Evolutionary conservation across 768 basidiomycete species (phyloP), one percentile per base, ranked within the genome.

Genomic region (Rickenella mellea): DNA sequence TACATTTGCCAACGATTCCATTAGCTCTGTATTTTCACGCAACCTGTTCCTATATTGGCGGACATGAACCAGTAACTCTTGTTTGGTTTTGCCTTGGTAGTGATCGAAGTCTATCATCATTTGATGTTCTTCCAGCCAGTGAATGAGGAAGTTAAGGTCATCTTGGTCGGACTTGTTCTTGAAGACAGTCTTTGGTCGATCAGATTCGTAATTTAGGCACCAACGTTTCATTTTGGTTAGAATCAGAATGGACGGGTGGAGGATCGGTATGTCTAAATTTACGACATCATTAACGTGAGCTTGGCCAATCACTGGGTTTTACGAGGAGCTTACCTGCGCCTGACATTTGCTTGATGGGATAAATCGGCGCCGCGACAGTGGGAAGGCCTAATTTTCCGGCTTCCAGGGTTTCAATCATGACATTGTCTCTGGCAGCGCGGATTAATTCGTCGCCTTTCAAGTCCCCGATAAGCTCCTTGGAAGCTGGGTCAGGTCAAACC

Each of bases 191-290:
- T 29, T 46, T 5, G 33, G 43, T 0, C 22, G 27, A 12, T 27
- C 43, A 6, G 45, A 46, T 12, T 10, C 17, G 27, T 36, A 19
- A 19, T 8, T 44, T 6, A 10, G 21, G 9, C n/a, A 35, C 45
- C 45, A 46, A 24, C 45, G 40, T 27, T 46, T 46, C 27, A 46
- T 6, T 29, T 46, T 46, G 11, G 45, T 46, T 12, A 46, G 21
- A 14, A 37, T 21, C 10, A 46, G 41, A 35, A 46, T 24, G 21
- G 20, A 26, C 4, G 45, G 45, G 41, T 43, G 40, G 11, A 46
- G 45, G 25, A 46, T 44, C 4, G 30, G 26, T 19, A 33, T n/a
- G 24, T 6, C 39, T 40, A 22, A 6, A 26, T 17, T 11, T 19
- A 40, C 7, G 7, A 38, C 10, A 12, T n/a, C n/a, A n/a, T n/a